Evolutionary conservation across 441 rosid genomes (phyloP).

Genomic region (Pelargonium cotyledonis): DNA sequence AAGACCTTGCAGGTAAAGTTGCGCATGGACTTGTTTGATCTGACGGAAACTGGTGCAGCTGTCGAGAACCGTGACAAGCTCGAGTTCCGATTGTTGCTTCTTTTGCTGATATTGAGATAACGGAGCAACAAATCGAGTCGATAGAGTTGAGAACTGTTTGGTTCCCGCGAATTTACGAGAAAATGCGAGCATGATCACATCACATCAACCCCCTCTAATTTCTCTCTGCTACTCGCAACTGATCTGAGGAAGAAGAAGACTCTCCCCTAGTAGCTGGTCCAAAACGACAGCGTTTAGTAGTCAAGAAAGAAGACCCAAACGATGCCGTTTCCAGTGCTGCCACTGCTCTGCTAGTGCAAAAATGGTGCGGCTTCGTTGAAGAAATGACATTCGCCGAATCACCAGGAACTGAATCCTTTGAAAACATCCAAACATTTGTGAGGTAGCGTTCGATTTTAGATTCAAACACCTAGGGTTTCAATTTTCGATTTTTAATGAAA

Average conservation of each 20-base stretch:
- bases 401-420: background rate
- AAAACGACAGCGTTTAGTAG: background rate
- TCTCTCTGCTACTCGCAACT: background rate
- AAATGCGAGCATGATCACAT: constrained; percentile 24
- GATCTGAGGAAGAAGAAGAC: background rate
- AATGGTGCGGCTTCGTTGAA: background rate
- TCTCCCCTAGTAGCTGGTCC: background rate
- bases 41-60: constrained; percentile 35
- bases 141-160: constrained; percentile 20
- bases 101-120: constrained; percentile 26
- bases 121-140: constrained; percentile 18
- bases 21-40: constrained; percentile 55
- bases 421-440: background rate
- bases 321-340: background rate
- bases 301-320: background rate
- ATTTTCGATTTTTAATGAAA: background rate
- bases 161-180: constrained; percentile 30
- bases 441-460: background rate
- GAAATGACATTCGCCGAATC: background rate
- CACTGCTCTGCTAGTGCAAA: background rate
- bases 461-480: constrained; percentile 5
- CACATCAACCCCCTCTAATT: background rate
- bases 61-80: constrained; percentile 43
- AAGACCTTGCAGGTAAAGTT: constrained; percentile 37
- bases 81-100: constrained; percentile 27